Percentiles rank a stretch among this genome's conserved stretches.
These are phyloP conservation scores for Adansonia grandidieri DNA, from an alignment of 441 rosid species.

Conservation along the genomic window DNA sequence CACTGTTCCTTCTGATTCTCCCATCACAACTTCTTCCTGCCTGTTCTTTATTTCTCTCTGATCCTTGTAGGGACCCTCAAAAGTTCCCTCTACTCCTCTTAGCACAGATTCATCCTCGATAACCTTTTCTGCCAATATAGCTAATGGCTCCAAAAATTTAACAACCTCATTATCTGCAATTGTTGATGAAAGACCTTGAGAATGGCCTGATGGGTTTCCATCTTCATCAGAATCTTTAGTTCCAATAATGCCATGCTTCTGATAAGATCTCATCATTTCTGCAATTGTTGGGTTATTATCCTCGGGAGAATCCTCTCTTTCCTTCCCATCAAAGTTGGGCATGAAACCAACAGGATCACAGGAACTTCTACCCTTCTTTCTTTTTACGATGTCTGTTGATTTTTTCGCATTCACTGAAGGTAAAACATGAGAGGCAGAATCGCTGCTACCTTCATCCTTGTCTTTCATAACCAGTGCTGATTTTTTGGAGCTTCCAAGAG, in stretches of 20 bases:
- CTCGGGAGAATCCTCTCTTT: not conserved
- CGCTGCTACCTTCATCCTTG: constrained; percentile 4
- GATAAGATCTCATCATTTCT: not conserved
- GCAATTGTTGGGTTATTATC: not conserved
- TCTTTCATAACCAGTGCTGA: constrained; percentile 3
- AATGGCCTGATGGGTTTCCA: constrained; percentile 12
- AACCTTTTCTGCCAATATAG: constrained; percentile 18
- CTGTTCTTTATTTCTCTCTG: not conserved
- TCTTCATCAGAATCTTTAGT: constrained; percentile 2
- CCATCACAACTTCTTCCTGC: not conserved
- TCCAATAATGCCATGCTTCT: not conserved
- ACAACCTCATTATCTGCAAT: constrained; percentile 26
- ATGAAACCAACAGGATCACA: not conserved
- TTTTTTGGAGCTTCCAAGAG: not conserved
- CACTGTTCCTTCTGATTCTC: not conserved
- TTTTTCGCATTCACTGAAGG: not conserved
- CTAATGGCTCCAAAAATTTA: constrained; percentile 24
- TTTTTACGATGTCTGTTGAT: not conserved
- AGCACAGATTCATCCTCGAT: constrained; percentile 18
- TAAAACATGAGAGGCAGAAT: not conserved
- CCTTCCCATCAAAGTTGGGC: not conserved
- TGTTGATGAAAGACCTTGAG: constrained; percentile 21
- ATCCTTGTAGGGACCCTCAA: not conserved
- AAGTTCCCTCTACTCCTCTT: constrained; percentile 1
- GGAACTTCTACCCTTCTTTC: not conserved